Percentiles rank a stretch among this genome's conserved stretches.
phyloP scores from a whole-genome alignment of 805 yeast genomes.

The Pichia occidentalis region DNA sequence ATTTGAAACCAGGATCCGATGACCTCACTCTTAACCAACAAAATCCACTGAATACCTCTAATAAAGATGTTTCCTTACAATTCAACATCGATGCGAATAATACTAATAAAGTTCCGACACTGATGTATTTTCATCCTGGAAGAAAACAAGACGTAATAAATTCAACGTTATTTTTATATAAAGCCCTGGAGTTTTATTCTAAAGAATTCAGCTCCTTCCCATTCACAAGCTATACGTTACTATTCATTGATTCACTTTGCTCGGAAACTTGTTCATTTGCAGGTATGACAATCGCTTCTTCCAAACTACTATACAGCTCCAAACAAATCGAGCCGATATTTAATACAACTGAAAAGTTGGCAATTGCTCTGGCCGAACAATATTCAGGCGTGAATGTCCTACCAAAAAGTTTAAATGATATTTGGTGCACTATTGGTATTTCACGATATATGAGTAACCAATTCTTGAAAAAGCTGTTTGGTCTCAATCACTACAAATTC shows the following conservation, averaged over 20 bases:
- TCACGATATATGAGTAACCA: constrained; percentile 75
- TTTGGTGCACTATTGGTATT: constrained; percentile 88
- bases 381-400: constrained; percentile 92
- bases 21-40: constrained; percentile 19
- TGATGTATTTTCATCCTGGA: constrained; percentile 59
- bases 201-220: constrained; percentile 93
- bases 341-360: constrained; percentile 56
- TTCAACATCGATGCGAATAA: constrained; percentile 16
- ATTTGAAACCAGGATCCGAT: constrained; percentile 30
- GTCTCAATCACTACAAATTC: constrained; percentile 74
- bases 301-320: constrained; percentile 62
- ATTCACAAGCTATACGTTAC: constrained; percentile 70
- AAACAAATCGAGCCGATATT: constrained; percentile 74
- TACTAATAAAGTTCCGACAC: constrained; percentile 42
- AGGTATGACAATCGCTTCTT: constrained; percentile 59
- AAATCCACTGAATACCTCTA: constrained; percentile 24
- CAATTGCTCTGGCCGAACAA: constrained; percentile 73
- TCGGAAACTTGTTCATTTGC: constrained; percentile 57
- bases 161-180: constrained; percentile 67
- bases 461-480: constrained; percentile 66
- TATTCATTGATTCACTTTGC: constrained; percentile 58
- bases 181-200: constrained; percentile 76
- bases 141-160: constrained; percentile 51
- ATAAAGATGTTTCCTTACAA: constrained; percentile 21
- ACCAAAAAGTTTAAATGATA: constrained; percentile 68